A percentile compares a stretch with the other conserved stretches of the same genome.
phyloP scores from a whole-genome alignment of 352 stramenopile species.

The Plasmopara halstedii region DNA sequence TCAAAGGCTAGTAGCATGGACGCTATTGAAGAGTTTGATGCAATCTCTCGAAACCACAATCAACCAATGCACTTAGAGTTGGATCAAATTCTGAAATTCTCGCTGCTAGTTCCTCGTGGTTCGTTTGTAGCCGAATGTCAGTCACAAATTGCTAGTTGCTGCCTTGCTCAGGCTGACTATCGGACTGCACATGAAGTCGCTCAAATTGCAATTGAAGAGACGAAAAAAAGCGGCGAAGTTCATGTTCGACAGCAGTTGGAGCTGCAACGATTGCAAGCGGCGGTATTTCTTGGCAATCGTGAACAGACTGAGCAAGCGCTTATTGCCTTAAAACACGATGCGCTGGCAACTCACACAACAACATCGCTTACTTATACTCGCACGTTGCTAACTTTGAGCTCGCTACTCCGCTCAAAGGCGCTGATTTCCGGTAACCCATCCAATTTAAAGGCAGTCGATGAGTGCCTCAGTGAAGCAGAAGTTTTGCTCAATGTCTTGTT shows the following conservation, averaged over 20 bases:
- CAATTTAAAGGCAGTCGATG: conserved; percentile 8
- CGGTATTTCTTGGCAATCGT: conserved; percentile 31
- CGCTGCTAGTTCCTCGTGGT: conserved; percentile 19
- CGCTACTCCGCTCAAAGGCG: conserved; percentile 29
- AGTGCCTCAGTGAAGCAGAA: conserved; percentile 33
- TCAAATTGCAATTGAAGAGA: conserved; percentile 30
- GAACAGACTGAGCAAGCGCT: conserved; percentile 21
- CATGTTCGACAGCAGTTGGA: conserved; percentile 37
- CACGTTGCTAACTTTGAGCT: conserved; percentile 31
- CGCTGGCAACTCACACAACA: conserved; percentile 15
- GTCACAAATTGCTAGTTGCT: conserved; percentile 30
- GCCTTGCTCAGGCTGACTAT: conserved; percentile 26
- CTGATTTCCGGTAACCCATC: conserved; percentile 6
- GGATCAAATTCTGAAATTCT: conserved; percentile 36
- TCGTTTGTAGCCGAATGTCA: conserved; percentile 35
- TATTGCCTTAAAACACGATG: conserved; percentile 15
- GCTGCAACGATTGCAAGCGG: conserved; percentile 28
- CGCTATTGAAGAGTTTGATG: conserved; percentile 13
- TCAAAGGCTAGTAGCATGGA: conserved; percentile 17
- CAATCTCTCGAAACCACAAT: conserved; percentile 6
- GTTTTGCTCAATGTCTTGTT: conserved; percentile 36
- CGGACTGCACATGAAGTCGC: conserved; percentile 20
- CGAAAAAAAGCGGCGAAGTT: conserved; percentile 26
- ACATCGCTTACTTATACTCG: conserved; percentile 28
- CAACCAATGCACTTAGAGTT: conserved; percentile 11